phyloP scores from a whole-genome alignment of 176 grass and related monocot genomes.

The Musa itinerans region DNA sequence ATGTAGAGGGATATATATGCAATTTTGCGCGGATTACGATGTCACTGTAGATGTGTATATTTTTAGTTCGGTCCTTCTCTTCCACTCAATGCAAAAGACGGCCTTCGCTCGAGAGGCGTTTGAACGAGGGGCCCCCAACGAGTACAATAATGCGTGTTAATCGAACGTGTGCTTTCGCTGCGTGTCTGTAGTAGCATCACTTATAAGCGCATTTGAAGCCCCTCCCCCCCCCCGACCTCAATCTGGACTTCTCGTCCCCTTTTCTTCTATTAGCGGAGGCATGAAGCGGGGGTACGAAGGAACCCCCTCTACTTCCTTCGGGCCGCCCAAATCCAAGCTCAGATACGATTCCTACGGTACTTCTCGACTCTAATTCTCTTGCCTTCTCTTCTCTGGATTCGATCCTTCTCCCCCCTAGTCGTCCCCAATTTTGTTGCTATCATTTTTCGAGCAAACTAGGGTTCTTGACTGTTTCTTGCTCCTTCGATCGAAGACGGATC shows the following conservation, averaged over 20 bases:
- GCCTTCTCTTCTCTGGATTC: not conserved
- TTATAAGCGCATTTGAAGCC: too few species aligned
- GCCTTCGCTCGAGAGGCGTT: not conserved
- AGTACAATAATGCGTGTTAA: too few species aligned
- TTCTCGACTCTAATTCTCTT: not conserved
- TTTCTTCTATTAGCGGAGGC: not conserved
- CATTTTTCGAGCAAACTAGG: not conserved
- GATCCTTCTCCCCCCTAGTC: not conserved
- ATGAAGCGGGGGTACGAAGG: constrained; percentile 42
- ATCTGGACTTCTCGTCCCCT: too few species aligned
- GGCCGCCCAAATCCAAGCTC: constrained; percentile 33
- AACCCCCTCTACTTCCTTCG: constrained; percentile 30
- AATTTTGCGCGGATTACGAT: too few species aligned
- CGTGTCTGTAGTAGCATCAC: too few species aligned
- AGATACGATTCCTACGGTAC: constrained; percentile 32
- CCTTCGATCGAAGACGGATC: not conserved
- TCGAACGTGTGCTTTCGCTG: too few species aligned
- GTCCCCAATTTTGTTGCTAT: not conserved
- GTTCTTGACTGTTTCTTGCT: not conserved
- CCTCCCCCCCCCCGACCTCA: too few species aligned
- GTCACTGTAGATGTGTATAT: not conserved
- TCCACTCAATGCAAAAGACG: not conserved
- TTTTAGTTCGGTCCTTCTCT: not conserved
- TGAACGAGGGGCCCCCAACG: too few species aligned
- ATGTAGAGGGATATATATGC: too few species aligned